A percentile compares a stretch with the other conserved stretches of the same genome.
These are phyloP conservation scores for Fomitopsis serialis DNA, from an alignment of 768 basidiomycete species.

Conservation along the genomic window DNA sequence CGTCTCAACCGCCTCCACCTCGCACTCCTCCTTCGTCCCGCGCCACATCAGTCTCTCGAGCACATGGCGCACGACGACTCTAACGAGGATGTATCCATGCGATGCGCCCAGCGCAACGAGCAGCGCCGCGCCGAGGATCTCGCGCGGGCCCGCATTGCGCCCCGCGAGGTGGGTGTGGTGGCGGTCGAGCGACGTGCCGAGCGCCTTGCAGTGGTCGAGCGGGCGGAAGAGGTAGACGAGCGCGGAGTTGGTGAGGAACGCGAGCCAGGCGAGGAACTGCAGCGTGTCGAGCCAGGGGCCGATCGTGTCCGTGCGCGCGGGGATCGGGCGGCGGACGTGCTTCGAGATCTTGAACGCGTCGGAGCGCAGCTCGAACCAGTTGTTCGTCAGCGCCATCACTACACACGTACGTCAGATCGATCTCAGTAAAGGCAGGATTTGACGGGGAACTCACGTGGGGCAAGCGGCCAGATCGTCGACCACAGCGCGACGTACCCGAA, in stretches of 20 bases:
- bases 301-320: constrained; percentile 83
- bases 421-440: not conserved
- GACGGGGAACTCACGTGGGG: constrained; percentile 48
- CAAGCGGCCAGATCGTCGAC: constrained; percentile 92
- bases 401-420: not conserved
- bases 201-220: constrained; percentile 21
- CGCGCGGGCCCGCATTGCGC: constrained; percentile 7
- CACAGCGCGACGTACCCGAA: constrained; percentile 92
- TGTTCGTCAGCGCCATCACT: constrained; percentile 81
- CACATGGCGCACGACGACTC: constrained; percentile 56
- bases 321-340: constrained; percentile 80
- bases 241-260: constrained; percentile 82
- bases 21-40: constrained; percentile 60
- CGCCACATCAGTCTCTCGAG: constrained; percentile 77
- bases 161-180: constrained; percentile 13
- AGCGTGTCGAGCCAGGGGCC: constrained; percentile 93
- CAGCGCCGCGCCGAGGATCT: constrained; percentile 26
- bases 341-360: constrained; percentile 95
- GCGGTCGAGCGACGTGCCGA: constrained; percentile 22
- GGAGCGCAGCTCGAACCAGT: constrained; percentile 84
- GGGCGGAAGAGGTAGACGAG: constrained; percentile 88
- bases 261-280: constrained; percentile 85
- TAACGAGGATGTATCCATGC: constrained; percentile 76
- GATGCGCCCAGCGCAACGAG: constrained; percentile 73
- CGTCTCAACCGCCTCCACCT: constrained; percentile 50